Evolutionary conservation across 129 eudicot genomes (phyloP).

Genomic region (Tagetes patula): DNA sequence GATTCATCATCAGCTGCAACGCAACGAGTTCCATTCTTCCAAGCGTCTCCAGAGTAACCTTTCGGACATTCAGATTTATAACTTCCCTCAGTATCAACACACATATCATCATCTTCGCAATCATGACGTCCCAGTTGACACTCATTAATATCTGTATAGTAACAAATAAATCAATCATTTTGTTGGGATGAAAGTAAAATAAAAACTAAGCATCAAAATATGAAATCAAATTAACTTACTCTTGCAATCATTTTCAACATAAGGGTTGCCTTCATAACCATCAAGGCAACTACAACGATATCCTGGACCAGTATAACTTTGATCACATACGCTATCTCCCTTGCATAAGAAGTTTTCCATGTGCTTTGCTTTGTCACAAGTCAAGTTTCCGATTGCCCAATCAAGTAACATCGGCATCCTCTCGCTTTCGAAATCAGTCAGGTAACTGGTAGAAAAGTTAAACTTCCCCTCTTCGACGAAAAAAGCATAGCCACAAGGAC

Average conservation of each 20-base stretch:
- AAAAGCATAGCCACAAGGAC: conserved; percentile 41
- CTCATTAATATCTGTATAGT: conserved; percentile 25
- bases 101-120: neutral
- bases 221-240: conserved; percentile 17
- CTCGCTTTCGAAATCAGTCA: neutral
- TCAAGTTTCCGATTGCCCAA: conserved; percentile 37
- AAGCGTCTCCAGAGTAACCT: conserved; percentile 23
- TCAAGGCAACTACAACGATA: conserved; percentile 27
- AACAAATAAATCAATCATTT: neutral
- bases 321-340: conserved; percentile 20
- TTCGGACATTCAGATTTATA: conserved; percentile 1
- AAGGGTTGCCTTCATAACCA: conserved; percentile 33
- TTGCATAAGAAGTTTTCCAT: conserved; percentile 9
- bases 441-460: conserved; percentile 12
- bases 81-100: neutral
- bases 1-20: no score
- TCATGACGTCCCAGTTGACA: neutral
- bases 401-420: conserved; percentile 37
- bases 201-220: neutral
- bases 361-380: conserved; percentile 9
- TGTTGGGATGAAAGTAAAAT: neutral
- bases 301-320: conserved; percentile 22
- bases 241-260: conserved; percentile 5
- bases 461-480: conserved; percentile 6
- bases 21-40: conserved; percentile 23